Evolutionary conservation across 2,329 filamentous ascomycete genomes (phyloP).

Genomic region (Colletotrichum navitas): DNA sequence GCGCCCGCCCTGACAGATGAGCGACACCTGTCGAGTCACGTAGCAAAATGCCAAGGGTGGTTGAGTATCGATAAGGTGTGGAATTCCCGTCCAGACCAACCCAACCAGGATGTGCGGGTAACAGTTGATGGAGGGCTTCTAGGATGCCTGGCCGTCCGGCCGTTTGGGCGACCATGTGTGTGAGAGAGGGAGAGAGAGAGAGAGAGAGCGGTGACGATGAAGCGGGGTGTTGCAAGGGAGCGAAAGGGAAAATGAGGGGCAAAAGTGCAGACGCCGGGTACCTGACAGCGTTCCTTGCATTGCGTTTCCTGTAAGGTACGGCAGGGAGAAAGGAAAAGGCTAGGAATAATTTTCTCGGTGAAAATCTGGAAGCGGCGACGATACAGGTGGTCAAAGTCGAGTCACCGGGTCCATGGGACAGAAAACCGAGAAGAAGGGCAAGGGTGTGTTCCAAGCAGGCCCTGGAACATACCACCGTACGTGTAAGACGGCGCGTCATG

Average conservation of each 20-base stretch:
- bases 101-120: conserved; percentile 17
- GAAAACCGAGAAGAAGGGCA: not conserved
- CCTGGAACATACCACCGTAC: not conserved
- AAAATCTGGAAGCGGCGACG: not conserved
- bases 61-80: conserved; percentile 23
- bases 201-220: conserved; percentile 10
- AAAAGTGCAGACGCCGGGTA: conserved; percentile 2
- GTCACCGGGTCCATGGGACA: not conserved
- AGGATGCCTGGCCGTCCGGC: conserved; percentile 12
- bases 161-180: conserved; percentile 24
- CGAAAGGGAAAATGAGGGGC: conserved; percentile 26
- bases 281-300: conserved; percentile 32
- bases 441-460: not conserved
- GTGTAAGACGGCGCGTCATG: not conserved
- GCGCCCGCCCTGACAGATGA: conserved; percentile 15
- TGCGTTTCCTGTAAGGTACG: conserved; percentile 38
- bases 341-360: conserved; percentile 3
- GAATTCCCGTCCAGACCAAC: not conserved
- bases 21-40: conserved; percentile 10
- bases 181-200: not conserved
- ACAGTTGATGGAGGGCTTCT: conserved; percentile 26
- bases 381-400: conserved; percentile 9
- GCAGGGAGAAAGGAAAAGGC: not conserved
- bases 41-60: conserved; percentile 7
- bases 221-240: conserved; percentile 35